Conservation (phyloP, 306 rosid genomes). For the Inga leiocalycina region DNA sequence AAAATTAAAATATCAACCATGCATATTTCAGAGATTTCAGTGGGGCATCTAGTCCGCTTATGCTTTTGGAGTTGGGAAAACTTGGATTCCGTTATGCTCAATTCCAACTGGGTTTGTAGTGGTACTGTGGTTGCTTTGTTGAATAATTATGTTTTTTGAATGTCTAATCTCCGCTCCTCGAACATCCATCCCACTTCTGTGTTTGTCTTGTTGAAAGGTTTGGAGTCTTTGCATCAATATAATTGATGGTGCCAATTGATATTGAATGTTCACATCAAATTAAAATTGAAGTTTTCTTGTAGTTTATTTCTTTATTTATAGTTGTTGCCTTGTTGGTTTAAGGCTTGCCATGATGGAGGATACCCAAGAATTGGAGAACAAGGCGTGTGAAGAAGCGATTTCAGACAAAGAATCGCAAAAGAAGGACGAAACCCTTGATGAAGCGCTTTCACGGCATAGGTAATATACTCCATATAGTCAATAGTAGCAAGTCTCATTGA, state of each 20-base stretch:
- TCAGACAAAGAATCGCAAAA: conserved; percentile 47
- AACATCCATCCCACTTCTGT: background rate
- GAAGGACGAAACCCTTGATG: conserved; percentile 73
- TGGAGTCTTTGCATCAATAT: background rate
- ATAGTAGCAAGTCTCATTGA: background rate
- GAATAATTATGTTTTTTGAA: background rate
- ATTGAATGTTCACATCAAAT: background rate
- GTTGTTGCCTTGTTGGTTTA: conserved; percentile 17
- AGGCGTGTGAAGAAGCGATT: conserved; percentile 49
- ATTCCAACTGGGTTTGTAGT: background rate
- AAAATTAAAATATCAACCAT: too few species aligned
- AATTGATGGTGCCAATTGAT: background rate
- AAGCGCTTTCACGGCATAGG: conserved; percentile 69
- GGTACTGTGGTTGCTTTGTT: background rate
- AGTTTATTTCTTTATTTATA: background rate
- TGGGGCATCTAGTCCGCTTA: background rate
- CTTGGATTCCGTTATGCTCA: background rate
- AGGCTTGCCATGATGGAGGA: conserved; percentile 70
- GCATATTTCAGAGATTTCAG: background rate
- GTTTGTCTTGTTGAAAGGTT: background rate
- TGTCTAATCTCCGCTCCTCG: background rate
- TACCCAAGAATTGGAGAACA: conserved; percentile 49
- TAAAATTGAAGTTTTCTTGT: background rate
- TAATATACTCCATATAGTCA: conserved; percentile 25
- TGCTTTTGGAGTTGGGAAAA: background rate